Conservation (phyloP, 768 basidiomycete genomes). For the Sutorius australiensis region DNA sequence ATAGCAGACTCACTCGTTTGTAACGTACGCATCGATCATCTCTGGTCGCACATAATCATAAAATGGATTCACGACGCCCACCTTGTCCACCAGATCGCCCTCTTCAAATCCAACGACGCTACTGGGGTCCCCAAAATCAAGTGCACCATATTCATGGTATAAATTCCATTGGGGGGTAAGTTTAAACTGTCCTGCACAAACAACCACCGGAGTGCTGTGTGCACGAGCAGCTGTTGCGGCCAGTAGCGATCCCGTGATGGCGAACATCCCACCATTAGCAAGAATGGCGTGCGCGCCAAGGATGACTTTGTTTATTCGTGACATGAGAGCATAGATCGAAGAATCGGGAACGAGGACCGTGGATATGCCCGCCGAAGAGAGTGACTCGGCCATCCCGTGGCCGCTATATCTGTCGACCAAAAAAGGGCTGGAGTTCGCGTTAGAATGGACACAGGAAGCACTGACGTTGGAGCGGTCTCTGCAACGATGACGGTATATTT, state of each 20-base stretch:
- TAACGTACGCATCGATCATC: slow-evolving; percentile 89
- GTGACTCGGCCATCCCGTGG: slow-evolving; percentile 74
- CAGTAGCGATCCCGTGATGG: slow-evolving; percentile 78
- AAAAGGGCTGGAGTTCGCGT: slow-evolving; percentile 2
- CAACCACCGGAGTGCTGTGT: slow-evolving; percentile 89
- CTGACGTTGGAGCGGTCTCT: slow-evolving; percentile 91
- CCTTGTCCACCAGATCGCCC: slow-evolving; percentile 75
- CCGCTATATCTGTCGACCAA: slow-evolving; percentile 65
- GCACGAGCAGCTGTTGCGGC: slow-evolving; percentile 84
- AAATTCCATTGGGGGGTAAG: slow-evolving; percentile 88
- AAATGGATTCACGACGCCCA: slow-evolving; percentile 93
- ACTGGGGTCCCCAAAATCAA: slow-evolving; percentile 73
- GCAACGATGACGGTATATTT: slow-evolving; percentile 96
- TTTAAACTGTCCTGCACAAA: slow-evolving; percentile 96
- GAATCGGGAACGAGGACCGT: slow-evolving; percentile 98
- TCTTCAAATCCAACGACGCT: slow-evolving; percentile 72
- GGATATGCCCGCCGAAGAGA: slow-evolving; percentile 77
- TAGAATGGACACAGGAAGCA: slow-evolving; percentile 13
- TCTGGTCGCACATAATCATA: slow-evolving; percentile 95
- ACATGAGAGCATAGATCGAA: slow-evolving; percentile 93
- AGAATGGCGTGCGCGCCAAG: slow-evolving; percentile 94
- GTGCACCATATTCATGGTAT: slow-evolving; percentile 80
- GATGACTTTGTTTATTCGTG: slow-evolving; percentile 94
- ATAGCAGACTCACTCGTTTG: slow-evolving; percentile 79
- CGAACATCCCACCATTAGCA: slow-evolving; percentile 95